Conservation (phyloP, 352 stramenopile genomes). For the Globisporangium carolinianum region DNA sequence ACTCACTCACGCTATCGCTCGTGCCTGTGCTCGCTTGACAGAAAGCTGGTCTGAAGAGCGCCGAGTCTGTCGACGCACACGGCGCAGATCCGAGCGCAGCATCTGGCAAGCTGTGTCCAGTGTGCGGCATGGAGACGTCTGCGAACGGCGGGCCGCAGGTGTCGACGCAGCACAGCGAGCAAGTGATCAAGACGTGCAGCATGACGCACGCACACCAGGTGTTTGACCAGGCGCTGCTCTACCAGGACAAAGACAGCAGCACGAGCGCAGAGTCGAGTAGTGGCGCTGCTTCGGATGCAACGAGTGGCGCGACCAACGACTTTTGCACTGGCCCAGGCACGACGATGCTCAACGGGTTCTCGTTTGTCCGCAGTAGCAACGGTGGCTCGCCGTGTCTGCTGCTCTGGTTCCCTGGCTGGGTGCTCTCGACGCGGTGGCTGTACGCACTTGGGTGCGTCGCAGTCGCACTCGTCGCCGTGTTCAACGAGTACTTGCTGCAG, state of each 20-base stretch:
- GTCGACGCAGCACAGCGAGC: constrained; percentile 44
- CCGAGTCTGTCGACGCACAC: constrained; percentile 19
- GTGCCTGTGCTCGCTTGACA: constrained; percentile 6
- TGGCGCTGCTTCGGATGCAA: background rate
- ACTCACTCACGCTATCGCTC: too few relatives aligned
- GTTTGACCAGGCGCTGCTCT: constrained; percentile 39
- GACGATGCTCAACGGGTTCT: constrained; percentile 74
- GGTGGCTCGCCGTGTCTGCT: constrained; percentile 35
- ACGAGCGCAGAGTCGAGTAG: background rate
- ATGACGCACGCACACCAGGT: constrained; percentile 62
- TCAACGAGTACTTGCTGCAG: constrained; percentile 72
- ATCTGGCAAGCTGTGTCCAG: constrained; percentile 33
- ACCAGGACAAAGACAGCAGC: constrained; percentile 16
- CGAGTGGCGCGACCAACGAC: background rate
- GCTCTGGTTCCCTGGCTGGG: constrained; percentile 72
- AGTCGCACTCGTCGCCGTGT: constrained; percentile 48
- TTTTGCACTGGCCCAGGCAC: constrained; percentile 62
- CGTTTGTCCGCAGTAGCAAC: constrained; percentile 21
- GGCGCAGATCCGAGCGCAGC: constrained; percentile 7
- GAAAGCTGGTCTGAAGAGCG: constrained; percentile 34
- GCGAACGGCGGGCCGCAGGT: constrained; percentile 37
- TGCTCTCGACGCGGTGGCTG: constrained; percentile 42
- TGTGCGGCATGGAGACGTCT: constrained; percentile 67
- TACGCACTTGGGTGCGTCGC: constrained; percentile 48
- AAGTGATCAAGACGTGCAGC: constrained; percentile 64